These are phyloP conservation scores for Leucocoprinus leucothites DNA, from an alignment of 768 basidiomycete species.

Conservation along the genomic window DNA sequence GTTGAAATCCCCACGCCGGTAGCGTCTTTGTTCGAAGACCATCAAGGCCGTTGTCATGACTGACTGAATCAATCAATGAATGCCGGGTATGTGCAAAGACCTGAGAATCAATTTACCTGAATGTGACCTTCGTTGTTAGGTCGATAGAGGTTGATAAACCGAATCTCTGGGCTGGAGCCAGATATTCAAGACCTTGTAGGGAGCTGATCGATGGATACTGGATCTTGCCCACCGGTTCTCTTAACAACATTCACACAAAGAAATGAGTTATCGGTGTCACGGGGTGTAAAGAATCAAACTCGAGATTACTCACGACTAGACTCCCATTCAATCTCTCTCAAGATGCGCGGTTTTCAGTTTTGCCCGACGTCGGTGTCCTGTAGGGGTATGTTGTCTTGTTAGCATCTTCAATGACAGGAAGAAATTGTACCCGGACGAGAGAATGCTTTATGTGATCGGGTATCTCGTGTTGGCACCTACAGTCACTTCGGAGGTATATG, in stretches of 20 bases:
- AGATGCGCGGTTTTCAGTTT: too few relatives aligned
- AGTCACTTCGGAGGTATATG: too few relatives aligned
- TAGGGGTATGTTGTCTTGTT: too few relatives aligned
- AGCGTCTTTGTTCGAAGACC: too few relatives aligned
- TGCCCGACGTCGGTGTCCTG: too few relatives aligned
- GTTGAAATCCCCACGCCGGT: neutral
- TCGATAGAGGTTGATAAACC: neutral
- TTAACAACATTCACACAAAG: neutral
- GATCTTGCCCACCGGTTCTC: neutral
- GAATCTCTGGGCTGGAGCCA: neutral
- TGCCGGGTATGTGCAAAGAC: neutral
- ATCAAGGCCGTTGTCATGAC: slow-evolving; percentile 7
- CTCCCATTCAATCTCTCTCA: too few relatives aligned
- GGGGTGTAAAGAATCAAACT: too few relatives aligned
- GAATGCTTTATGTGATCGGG: too few relatives aligned
- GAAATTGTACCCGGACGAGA: too few relatives aligned
- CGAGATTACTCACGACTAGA: too few relatives aligned
- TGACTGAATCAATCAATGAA: slow-evolving; percentile 8
- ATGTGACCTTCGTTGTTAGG: slow-evolving; percentile 1
- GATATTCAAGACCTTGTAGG: neutral
- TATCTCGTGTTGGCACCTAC: too few relatives aligned
- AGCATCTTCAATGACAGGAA: too few relatives aligned
- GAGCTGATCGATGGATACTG: neutral
- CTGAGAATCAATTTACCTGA: neutral
- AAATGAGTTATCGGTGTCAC: neutral